Evolutionary conservation across 257 asterid species (phyloP), one percentile per base, ranked within the genome.

Genomic region (Perilla frutescens): DNA sequence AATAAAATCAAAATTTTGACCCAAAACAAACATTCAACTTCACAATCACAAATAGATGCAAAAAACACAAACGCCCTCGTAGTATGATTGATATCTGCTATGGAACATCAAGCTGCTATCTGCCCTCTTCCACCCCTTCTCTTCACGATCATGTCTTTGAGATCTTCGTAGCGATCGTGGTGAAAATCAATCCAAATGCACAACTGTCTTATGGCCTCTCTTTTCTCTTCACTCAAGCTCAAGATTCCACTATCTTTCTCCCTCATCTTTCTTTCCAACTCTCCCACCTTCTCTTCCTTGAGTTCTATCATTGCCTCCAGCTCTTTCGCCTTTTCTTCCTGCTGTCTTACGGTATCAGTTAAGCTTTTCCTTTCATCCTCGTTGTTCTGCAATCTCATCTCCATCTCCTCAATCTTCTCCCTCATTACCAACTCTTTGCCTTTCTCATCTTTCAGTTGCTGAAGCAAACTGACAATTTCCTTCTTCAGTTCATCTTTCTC

Each of bases 161-260:
- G 89, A 77, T 84, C 84, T 40, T 84, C 85, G 47, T 82, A 84
- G 4, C 92, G 93, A 59, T 67, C 76, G 0, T 81, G 87, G 73
- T 90, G 88, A 81, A 90, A 84, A 68, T 92, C 98, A 26, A 90
- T 86, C 86, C 89, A 79, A 58, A 88, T 79, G 79, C 96, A 90
- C 80, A 92, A 32, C 74, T 92, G 91, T 66, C 85, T 84, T 66
- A 92, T 90, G 10, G 89, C 96, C 71, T 90, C 96, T 41, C 82
- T 73, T 76, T 92, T 92, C 85, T 86, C 91, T 82, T 88, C 96
- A 13, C 89, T 72, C 56, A 92, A 76, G 55, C 88, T 85, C 82
- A 78, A 71, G 5, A 90, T 62, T 68, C 84, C 87, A 20, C 81
- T 73, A 39, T 88, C 96, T 81, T 81, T 87, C 76, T 84, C 93